Conservation (phyloP, 768 basidiomycete genomes). For the Coprinopsis strossmayeri region DNA sequence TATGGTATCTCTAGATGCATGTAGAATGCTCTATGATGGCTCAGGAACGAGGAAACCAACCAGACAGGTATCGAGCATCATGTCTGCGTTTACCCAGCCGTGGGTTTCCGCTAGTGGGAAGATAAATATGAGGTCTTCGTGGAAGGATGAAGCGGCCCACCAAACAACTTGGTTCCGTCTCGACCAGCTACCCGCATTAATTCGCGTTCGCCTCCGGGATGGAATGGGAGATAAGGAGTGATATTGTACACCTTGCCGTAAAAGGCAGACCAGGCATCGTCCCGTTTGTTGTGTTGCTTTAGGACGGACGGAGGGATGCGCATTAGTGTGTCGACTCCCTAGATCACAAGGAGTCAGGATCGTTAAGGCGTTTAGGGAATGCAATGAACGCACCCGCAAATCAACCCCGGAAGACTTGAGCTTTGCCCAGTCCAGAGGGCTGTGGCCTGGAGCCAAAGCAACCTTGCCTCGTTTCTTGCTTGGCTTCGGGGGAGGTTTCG, state of each 20-base stretch:
- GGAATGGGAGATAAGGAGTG: conserved; percentile 83
- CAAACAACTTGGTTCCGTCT: conserved; percentile 92
- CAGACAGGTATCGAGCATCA: conserved; percentile 89
- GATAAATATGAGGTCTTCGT: background rate
- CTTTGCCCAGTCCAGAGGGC: conserved; percentile 90
- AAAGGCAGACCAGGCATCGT: conserved; percentile 92
- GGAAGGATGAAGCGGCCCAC: conserved; percentile 37
- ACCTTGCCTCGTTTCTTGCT: conserved; percentile 70
- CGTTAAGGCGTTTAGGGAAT: background rate
- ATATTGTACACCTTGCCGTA: conserved; percentile 96
- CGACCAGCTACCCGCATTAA: conserved; percentile 92
- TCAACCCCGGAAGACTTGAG: conserved; percentile 78
- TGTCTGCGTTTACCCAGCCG: conserved; percentile 95
- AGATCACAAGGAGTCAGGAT: conserved; percentile 8
- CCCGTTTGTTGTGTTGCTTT: conserved; percentile 72
- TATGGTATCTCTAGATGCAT: too few relatives aligned
- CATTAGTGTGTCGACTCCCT: conserved; percentile 67
- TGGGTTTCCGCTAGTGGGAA: conserved; percentile 71
- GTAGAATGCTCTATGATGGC: conserved; percentile 26
- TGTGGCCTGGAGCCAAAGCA: conserved; percentile 84
- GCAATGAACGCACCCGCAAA: conserved; percentile 51
- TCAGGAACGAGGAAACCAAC: conserved; percentile 87
- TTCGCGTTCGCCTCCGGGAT: conserved; percentile 93
- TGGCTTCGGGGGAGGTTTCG: conserved; percentile 46
- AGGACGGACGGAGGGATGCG: conserved; percentile 74